Percentiles rank a stretch among this genome's conserved stretches.
phyloP scores from a whole-genome alignment of 768 basidiomycete genomes.

The Tricholoma sp. region DNA sequence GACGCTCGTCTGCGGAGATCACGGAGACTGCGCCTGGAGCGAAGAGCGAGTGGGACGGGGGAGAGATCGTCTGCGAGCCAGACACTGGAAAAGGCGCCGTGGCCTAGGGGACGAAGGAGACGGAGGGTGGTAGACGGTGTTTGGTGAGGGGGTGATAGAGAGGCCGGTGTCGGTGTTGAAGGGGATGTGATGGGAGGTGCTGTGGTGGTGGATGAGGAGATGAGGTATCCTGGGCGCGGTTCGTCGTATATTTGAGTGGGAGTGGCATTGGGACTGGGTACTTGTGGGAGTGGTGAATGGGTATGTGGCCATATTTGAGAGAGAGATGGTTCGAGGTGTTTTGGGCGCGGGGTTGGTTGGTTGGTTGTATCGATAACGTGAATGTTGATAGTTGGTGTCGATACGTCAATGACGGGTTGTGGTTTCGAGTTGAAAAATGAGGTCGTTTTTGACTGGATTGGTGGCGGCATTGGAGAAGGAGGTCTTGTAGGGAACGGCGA shows the following conservation, averaged over 20 bases:
- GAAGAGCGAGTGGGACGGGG: constrained; percentile 37
- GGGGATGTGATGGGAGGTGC: constrained; percentile 3
- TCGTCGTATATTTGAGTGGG: neutral
- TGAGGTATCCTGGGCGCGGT: neutral
- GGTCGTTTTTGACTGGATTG: constrained; percentile 8
- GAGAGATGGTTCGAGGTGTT: constrained; percentile 9
- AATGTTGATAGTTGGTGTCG: constrained; percentile 11
- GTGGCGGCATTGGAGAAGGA: constrained; percentile 22
- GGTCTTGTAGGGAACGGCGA: constrained; percentile 37
- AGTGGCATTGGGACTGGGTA: neutral
- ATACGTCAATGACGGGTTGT: constrained; percentile 5
- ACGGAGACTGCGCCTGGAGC: constrained; percentile 36
- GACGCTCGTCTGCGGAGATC: constrained; percentile 28
- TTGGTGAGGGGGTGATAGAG: constrained; percentile 3
- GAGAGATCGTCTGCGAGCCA: constrained; percentile 64
- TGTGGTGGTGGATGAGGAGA: neutral
- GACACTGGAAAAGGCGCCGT: constrained; percentile 71
- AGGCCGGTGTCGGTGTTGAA: constrained; percentile 2
- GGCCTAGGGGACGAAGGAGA: constrained; percentile 54
- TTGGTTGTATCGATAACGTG: neutral
- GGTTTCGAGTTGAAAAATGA: constrained; percentile 19
- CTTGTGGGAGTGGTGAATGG: neutral
- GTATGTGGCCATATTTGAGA: neutral
- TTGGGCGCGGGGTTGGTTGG: constrained; percentile 16
- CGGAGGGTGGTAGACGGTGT: constrained; percentile 31